Percentiles rank a stretch among this genome's conserved stretches.
phyloP scores from a whole-genome alignment of 2,329 filamentous ascomycete genomes.

The Daldinia sp. region DNA sequence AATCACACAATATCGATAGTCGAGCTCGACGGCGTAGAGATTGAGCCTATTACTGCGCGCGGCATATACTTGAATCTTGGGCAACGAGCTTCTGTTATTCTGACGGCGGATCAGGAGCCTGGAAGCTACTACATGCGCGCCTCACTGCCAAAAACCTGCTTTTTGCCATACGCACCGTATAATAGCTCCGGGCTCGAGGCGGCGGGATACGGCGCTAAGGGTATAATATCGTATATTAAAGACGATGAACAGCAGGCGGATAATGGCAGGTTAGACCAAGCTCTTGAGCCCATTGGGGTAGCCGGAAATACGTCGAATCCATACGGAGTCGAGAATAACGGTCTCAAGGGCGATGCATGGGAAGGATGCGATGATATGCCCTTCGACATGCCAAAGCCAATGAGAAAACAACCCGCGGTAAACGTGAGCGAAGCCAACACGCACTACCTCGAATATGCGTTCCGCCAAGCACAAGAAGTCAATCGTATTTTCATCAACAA shows the following conservation, averaged over 20 bases:
- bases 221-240: constrained; percentile 46
- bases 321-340: constrained; percentile 46
- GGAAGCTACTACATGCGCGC: constrained; percentile 51
- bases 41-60: constrained; percentile 46
- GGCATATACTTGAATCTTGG: constrained; percentile 52
- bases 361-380: constrained; percentile 50
- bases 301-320: constrained; percentile 45
- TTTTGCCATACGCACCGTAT: constrained; percentile 48
- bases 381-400: constrained; percentile 47
- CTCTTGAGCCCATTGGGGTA: constrained; percentile 34
- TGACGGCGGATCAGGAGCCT: constrained; percentile 45
- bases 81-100: constrained; percentile 51
- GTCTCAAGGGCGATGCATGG: constrained; percentile 43
- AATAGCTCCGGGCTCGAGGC: constrained; percentile 42
- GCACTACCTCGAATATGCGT: constrained; percentile 49
- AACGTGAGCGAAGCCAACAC: constrained; percentile 44
- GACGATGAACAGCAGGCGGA: background rate
- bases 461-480: constrained; percentile 48
- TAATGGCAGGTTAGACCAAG: background rate
- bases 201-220: constrained; percentile 42
- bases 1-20: constrained; percentile 50
- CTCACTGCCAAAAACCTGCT: constrained; percentile 47
- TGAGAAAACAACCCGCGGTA: constrained; percentile 43
- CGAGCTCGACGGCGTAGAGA: constrained; percentile 53
- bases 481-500: constrained; percentile 51